Conservation (phyloP, 164 flowering plant species). For the Vitis amurensis region DNA sequence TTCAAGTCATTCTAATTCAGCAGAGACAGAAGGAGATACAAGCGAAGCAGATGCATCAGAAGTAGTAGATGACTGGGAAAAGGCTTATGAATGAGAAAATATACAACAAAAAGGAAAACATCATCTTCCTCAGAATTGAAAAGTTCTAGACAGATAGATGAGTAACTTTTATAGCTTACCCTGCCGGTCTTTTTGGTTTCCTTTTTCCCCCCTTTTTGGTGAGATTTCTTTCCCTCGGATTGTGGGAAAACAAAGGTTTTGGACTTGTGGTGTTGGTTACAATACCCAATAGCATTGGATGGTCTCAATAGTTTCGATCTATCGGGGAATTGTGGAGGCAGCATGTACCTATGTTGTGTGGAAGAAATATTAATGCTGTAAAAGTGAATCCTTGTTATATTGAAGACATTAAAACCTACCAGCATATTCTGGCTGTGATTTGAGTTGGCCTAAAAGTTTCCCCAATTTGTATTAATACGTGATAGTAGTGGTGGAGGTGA, state of each 20-base stretch:
- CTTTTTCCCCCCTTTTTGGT: background rate
- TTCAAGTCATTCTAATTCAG: constrained; percentile 18
- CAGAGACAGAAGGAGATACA: constrained; percentile 8
- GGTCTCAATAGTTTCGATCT: background rate
- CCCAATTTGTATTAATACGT: no score
- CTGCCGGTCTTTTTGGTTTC: background rate
- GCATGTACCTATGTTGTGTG: background rate
- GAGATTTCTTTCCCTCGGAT: background rate
- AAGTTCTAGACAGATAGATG: background rate
- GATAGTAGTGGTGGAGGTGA: no score
- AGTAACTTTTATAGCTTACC: background rate
- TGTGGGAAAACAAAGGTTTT: background rate
- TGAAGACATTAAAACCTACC: background rate
- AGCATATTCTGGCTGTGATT: no score
- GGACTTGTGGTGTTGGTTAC: background rate
- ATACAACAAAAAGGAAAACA: background rate
- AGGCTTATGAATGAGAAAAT: constrained; percentile 51
- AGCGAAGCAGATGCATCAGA: constrained; percentile 32
- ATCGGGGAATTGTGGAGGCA: background rate
- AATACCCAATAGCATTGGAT: no score
- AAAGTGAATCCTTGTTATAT: background rate
- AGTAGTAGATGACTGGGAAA: constrained; percentile 90
- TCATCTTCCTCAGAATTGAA: background rate
- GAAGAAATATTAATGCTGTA: background rate
- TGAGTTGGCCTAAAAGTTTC: no score